Percentiles rank a stretch among this genome's conserved stretches.
phyloP scores from a whole-genome alignment of 345 rosid species.

The Trapa incisa region DNA sequence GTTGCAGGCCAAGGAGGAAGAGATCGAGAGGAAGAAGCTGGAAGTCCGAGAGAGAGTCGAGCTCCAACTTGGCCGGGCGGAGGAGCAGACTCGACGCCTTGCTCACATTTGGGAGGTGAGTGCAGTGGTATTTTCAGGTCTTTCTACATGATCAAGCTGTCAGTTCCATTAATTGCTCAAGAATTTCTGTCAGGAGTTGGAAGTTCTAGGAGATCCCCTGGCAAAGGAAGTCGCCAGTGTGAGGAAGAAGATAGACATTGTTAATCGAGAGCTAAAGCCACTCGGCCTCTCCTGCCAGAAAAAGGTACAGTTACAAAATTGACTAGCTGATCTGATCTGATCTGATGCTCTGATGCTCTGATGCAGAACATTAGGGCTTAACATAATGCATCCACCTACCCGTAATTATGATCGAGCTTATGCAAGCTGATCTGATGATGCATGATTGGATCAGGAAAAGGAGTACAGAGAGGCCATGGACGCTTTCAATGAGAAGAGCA shows the following conservation, averaged over 20 bases:
- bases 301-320: slow-evolving; percentile 29
- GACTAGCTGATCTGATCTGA: no score
- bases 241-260: slow-evolving; percentile 56
- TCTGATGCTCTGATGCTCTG: no score
- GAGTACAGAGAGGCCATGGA: slow-evolving; percentile 56
- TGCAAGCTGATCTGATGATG: no score
- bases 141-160: background rate
- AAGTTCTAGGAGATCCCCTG: slow-evolving; percentile 57
- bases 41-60: slow-evolving; percentile 58
- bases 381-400: no score
- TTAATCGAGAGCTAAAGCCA: slow-evolving; percentile 51
- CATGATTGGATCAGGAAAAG: slow-evolving; percentile 39
- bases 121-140: background rate
- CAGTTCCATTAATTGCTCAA: background rate
- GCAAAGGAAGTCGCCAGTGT: slow-evolving; percentile 65
- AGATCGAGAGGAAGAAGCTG: slow-evolving; percentile 67
- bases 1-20: slow-evolving; percentile 65
- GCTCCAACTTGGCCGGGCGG: slow-evolving; percentile 52
- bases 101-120: slow-evolving; percentile 57
- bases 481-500: slow-evolving; percentile 69
- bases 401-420: no score
- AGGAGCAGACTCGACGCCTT: slow-evolving; percentile 63
- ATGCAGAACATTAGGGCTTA: no score
- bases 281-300: slow-evolving; percentile 68
- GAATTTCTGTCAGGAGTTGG: slow-evolving; percentile 42